Evolutionary conservation across 2,329 filamentous ascomycete genomes (phyloP), one percentile per base, ranked within the genome.

Genomic region (Aspergillus sp.): DNA sequence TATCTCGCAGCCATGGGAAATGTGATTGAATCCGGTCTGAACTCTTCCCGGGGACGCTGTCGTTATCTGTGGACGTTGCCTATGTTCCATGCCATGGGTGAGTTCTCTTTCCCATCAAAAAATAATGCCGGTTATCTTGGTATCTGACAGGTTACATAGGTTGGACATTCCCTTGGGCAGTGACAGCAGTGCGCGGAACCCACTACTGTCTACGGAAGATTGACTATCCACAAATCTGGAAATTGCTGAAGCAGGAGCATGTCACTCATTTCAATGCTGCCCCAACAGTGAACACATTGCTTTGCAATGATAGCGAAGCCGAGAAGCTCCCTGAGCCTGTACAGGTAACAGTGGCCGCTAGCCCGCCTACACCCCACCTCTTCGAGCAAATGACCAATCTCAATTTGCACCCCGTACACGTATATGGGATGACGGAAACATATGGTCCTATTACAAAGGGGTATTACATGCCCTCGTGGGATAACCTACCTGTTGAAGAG

Each of bases 251-350:
- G 59, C 79, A 89, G 41, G 88, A 97, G 66, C 75, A 80, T 6
- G 86, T 98, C 51, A 97, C 90, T 0, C 93, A 98, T 67, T 97
- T 94, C 72, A 95, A 91, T 60, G 91, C 91, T 1, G 93, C 91
- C 0, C 93, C 93, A 0, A 98, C 93, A 0, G 93, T 98, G 41
- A 97, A 97, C 65, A 98, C 91, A 0, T 72, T 97, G 1, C 79
- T 98, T 3, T 95, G 93, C 61, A 85, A 85, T 9, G 79, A 87
- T 3, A 77, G 83, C 33, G 84, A 90, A 64, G 91, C 93, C 2
- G 79, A 78, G 53, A 77, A 68, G 38, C 74, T 98, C 1, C 73
- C 82, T 0, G 69, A 81, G 1, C 79, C 83, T 0, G 90, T 97
- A 7, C 78, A 82, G 11, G 93, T 98, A 5, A 95, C 90, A 0